Base-by-base conservation (phyloP, 169 alveolate genomes). In the Toxoplasma gondii region DNA sequence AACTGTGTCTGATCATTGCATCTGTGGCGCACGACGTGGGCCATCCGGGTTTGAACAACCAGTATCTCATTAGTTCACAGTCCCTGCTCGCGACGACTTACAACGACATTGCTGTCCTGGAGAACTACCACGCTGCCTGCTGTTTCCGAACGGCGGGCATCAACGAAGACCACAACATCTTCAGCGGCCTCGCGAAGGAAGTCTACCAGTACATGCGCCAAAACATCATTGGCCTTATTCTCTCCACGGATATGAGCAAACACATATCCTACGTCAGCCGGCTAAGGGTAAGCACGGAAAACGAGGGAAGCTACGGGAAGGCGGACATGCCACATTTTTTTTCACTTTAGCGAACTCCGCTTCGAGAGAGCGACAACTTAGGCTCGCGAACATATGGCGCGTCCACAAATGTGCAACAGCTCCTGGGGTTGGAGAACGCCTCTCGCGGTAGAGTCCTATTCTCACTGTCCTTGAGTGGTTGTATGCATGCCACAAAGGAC, bases 11-110 rank as follows among this genome's bases (percentile, higher is more conserved):
- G n/a, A 94, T 94, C 41, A 45, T 98, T n/a, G 99, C 99, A 17
- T 93, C 99, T 17, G 84, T 98, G 80, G 99, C 98, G 10, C 99
- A 98, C 93, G 99, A 98, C 91, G 98, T 98, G 43, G 99, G 99
- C 16, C 99, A 98, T 83, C 98, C 99, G 29, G 99, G 99, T 1
- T 96, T 96, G 97, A 98, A 98, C 44, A 98, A 98, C 80, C 96
- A 97, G 24, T 98, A 96, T 91, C 94, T 98, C 53, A 92, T 97
- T 0, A 96, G 96, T 86, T 96, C 98, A 31, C 95, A 95, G 83
- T 97, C 97, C 91, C 97, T 97, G 88, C 93, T 98, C 91, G 98
- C 99, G 27, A 94, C 98, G 53, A 97, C 97, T 41, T 98, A 98
- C 96, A 98, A 98, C 93, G 99, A 98, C 95, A 95, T 96, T 93